These are phyloP conservation scores for Rugosomyces carneus DNA, from an alignment of 1,284 basidiomycete genomes.

Conservation along the genomic window DNA sequence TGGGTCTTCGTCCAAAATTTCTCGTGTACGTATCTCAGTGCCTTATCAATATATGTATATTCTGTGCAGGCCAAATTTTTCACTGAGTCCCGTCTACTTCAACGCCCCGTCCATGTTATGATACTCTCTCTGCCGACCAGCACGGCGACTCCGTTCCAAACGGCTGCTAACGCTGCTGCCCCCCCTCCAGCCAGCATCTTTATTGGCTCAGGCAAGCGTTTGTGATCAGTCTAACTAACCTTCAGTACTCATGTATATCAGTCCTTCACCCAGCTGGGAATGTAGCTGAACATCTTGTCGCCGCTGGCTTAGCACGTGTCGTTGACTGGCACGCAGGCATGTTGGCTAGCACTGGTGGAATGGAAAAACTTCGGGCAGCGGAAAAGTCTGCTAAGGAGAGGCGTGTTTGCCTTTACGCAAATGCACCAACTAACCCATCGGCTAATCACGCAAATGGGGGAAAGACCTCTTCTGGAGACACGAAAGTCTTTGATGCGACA, in stretches of 20 bases:
- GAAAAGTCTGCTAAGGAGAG: slow-evolving; percentile 86
- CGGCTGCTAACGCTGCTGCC: slow-evolving; percentile 48
- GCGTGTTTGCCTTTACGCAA: slow-evolving; percentile 75
- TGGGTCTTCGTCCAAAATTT: slow-evolving; percentile 30
- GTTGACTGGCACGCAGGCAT: slow-evolving; percentile 99
- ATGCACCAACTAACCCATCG: slow-evolving; percentile 32
- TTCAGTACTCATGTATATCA: slow-evolving; percentile 21
- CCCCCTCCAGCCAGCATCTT: slow-evolving; percentile 75
- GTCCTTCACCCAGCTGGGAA: slow-evolving; percentile 91
- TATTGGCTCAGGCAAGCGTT: slow-evolving; percentile 73
- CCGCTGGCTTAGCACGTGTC: slow-evolving; percentile 82
- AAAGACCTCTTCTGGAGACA: slow-evolving; percentile 37
- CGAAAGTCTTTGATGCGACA: slow-evolving; percentile 70
- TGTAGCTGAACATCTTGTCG: slow-evolving; percentile 86
- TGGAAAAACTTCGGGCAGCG: slow-evolving; percentile 82
- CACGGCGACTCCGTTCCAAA: slow-evolving; percentile 77
- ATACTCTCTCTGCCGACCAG: slow-evolving; percentile 85
- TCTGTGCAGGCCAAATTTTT: slow-evolving; percentile 83
- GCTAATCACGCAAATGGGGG: slow-evolving; percentile 41
- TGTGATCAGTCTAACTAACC: background rate
- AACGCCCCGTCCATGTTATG: slow-evolving; percentile 82
- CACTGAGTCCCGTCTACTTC: slow-evolving; percentile 87
- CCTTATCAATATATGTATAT: slow-evolving; percentile 19
- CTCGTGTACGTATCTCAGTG: slow-evolving; percentile 5
- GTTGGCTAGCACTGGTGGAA: slow-evolving; percentile 73